Base-by-base conservation (phyloP, 805 yeast species). In the Geotrichum ghanense region DNA sequence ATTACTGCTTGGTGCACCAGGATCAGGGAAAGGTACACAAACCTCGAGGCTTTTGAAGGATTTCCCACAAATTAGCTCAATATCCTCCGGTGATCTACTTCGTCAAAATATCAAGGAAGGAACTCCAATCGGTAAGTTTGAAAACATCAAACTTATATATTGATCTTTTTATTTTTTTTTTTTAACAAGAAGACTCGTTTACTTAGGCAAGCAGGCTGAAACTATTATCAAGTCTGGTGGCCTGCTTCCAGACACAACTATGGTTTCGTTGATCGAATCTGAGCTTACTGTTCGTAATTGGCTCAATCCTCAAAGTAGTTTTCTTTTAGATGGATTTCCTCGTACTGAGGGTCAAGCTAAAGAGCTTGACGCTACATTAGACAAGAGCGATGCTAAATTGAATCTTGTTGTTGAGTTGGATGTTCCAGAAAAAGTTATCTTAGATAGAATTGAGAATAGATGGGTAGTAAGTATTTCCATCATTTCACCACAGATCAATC, bases 241-340 rank as follows among this genome's bases (percentile, higher is more conserved):
- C 23, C 65, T 90, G 40, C 72, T 90, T 1, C 94, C 96, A 0
- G 95, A 90, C 60, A 50, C 62, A 0, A 63, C 78, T 14, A 82
- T 89, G 75, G 79, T 80, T 1, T 64, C 62, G 2, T 58, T 87
- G 24, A 74, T 87, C 1, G 67, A 71, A 1, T 50, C 60, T 12
- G 81, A 83, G 45, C 62, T 87, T 47, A 45, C 53, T 5, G 46
- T 51, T 3, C 56, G 63, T 4, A 55, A 62, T 6, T 75, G 81
- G 72, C 66, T 79, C 17, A 63, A 66, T 31, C 41, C 63, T 0
- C 46, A 63, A 1, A 53, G 78, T 1, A 66, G 78, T 3, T 89
- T 95, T 85, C 67, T 89, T 24, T 68, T 90, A 43, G 97, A 89
- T 61, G 97, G 97, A 40, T 90, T 88, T 57, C 97, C 97, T 3